These are phyloP conservation scores for Xerocomellus intermedius DNA, from an alignment of 768 basidiomycete species.

Conservation along the genomic window DNA sequence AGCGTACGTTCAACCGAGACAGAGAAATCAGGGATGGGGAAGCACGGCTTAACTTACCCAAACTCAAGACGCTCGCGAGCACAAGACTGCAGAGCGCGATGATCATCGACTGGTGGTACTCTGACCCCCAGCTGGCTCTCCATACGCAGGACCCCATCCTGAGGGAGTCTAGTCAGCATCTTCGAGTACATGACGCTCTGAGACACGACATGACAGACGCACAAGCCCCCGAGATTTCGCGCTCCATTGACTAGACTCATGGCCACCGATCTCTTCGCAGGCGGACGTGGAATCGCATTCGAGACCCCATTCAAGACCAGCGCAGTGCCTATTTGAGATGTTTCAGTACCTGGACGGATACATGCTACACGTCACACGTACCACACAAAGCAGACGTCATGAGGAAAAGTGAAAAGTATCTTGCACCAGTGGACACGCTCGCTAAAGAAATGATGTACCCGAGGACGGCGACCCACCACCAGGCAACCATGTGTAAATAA, in stretches of 20 bases:
- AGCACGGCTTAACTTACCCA: constrained; percentile 28
- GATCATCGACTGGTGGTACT: constrained; percentile 61
- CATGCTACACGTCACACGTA: constrained; percentile 6
- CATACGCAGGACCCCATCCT: constrained; percentile 64
- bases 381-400: constrained; percentile 57
- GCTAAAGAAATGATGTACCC: constrained; percentile 59
- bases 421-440: constrained; percentile 49
- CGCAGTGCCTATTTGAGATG: constrained; percentile 33
- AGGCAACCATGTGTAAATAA: constrained; percentile 56
- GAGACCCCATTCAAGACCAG: constrained; percentile 62
- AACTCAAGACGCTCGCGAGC: constrained; percentile 31
- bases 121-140: constrained; percentile 59
- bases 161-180: not conserved
- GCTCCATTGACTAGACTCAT: constrained; percentile 63
- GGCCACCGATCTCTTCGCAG: constrained; percentile 49
- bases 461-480: constrained; percentile 59
- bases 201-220: constrained; percentile 17
- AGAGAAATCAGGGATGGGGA: not conserved
- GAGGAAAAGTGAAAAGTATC: constrained; percentile 62
- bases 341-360: not conserved
- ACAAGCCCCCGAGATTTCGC: constrained; percentile 59
- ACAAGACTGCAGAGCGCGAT: constrained; percentile 41
- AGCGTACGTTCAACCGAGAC: not conserved
- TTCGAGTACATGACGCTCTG: not conserved
- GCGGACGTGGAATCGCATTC: constrained; percentile 58